phyloP scores from a whole-genome alignment of 257 asterid species.

The Solanum chilense region DNA sequence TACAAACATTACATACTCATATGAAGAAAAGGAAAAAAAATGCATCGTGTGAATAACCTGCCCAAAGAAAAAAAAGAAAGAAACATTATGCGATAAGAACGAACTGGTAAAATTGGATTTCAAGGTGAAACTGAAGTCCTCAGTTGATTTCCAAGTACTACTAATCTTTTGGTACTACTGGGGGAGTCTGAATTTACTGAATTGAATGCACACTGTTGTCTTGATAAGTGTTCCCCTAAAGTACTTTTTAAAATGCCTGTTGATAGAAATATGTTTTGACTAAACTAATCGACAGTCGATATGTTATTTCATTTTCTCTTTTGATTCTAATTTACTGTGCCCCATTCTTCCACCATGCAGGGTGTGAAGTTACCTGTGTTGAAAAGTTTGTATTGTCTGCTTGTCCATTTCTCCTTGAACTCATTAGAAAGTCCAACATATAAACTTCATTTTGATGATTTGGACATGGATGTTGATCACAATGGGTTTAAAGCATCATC shows the following conservation, averaged over 20 bases:
- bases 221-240: background rate
- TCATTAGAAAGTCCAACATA: conserved; percentile 12
- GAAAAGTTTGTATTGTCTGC: conserved; percentile 46
- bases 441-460: conserved; percentile 14
- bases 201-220: background rate
- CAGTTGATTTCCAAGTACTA: background rate
- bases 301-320: background rate
- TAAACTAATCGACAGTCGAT: background rate
- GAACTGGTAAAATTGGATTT: background rate
- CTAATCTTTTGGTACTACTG: background rate
- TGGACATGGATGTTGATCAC: conserved; percentile 20
- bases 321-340: background rate
- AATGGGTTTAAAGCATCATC: conserved; percentile 17
- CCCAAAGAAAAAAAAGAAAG: background rate
- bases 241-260: background rate
- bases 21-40: background rate
- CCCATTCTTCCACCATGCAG: conserved; percentile 20
- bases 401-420: conserved; percentile 28
- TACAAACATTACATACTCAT: background rate
- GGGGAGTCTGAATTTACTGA: background rate
- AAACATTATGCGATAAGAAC: background rate
- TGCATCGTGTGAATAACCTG: background rate
- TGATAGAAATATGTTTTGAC: background rate
- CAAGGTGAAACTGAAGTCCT: background rate
- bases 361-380: conserved; percentile 34